phyloP scores from a whole-genome alignment of 495 filamentous ascomycete species.

The Staphylotrichum longicolle region DNA sequence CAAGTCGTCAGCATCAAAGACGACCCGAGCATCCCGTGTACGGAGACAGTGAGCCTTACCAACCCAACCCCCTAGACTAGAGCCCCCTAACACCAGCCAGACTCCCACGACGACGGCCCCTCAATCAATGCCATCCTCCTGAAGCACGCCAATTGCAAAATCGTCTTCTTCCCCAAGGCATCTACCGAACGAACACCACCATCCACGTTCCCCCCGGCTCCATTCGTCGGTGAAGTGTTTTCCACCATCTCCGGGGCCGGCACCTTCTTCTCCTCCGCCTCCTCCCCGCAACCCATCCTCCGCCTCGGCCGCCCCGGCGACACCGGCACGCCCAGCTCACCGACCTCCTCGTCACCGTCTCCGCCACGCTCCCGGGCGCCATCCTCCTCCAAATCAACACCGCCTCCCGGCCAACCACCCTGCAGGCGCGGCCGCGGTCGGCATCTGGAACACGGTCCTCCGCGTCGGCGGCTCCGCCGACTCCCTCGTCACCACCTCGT shows the following conservation, averaged over 20 bases:
- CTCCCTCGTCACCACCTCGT: conserved; percentile 43
- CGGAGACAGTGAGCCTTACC: conserved; percentile 30
- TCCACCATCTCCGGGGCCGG: conserved; percentile 48
- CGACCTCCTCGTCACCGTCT: conserved; percentile 55
- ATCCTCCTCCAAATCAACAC: conserved; percentile 52
- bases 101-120: conserved; percentile 39
- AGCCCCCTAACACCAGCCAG: conserved; percentile 10
- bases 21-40: conserved; percentile 37
- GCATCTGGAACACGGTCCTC: conserved; percentile 56
- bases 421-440: conserved; percentile 44
- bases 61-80: background rate
- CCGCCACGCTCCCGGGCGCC: conserved; percentile 50
- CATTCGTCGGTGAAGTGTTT: conserved; percentile 45
- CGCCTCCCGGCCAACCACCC: conserved; percentile 34
- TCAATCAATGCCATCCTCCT: conserved; percentile 42
- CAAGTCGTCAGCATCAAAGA: conserved; percentile 42
- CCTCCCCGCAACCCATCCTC: conserved; percentile 54
- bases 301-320: conserved; percentile 54
- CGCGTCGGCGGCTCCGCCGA: conserved; percentile 57
- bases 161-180: conserved; percentile 47
- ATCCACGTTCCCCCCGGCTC: conserved; percentile 55
- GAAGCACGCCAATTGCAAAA: conserved; percentile 38
- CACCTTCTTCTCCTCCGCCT: conserved; percentile 48
- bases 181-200: conserved; percentile 47
- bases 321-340: conserved; percentile 57